Percentiles rank a stretch among this genome's conserved stretches.
Conservation (phyloP, 495 filamentous ascomycete species). For the Penicillium riverlandense region DNA sequence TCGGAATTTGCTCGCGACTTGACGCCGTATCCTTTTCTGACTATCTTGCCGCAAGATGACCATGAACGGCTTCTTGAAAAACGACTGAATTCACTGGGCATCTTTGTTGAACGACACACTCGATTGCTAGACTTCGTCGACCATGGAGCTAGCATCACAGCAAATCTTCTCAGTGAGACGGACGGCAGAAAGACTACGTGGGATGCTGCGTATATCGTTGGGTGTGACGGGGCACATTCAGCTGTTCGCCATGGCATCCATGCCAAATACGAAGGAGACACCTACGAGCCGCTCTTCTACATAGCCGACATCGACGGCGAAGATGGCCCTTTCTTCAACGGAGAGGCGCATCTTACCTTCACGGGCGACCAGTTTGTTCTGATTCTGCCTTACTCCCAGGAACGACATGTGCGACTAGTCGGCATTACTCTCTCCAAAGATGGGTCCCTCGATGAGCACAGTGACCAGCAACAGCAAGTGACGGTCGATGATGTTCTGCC, state of each 20-base stretch:
- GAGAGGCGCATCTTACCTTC: conserved; percentile 25
- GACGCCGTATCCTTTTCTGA: conserved; percentile 29
- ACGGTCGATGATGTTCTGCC: conserved; percentile 23
- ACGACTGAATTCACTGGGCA: conserved; percentile 20
- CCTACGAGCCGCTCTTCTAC: conserved; percentile 25
- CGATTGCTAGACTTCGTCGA: conserved; percentile 21
- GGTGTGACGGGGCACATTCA: conserved; percentile 31
- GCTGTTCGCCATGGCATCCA: conserved; percentile 19
- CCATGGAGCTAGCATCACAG: conserved; percentile 15
- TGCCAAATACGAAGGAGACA: conserved; percentile 24
- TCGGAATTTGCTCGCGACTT: conserved; percentile 17
- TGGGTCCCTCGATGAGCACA: neutral
- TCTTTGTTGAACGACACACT: conserved; percentile 22
- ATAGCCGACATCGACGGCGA: conserved; percentile 27
- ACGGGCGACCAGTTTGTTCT: conserved; percentile 21
- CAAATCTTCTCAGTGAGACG: conserved; percentile 10
- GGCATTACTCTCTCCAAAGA: conserved; percentile 9
- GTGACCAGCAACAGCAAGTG: conserved; percentile 7
- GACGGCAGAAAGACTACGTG: conserved; percentile 11
- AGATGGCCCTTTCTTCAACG: conserved; percentile 22
- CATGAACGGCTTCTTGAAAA: conserved; percentile 31
- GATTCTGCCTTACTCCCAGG: conserved; percentile 17
- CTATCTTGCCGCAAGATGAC: conserved; percentile 22
- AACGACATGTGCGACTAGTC: conserved; percentile 14
- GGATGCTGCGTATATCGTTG: conserved; percentile 25